These are phyloP conservation scores for Phalaenopsis equestris DNA, from an alignment of 106 monocot genomes.

Conservation along the genomic window DNA sequence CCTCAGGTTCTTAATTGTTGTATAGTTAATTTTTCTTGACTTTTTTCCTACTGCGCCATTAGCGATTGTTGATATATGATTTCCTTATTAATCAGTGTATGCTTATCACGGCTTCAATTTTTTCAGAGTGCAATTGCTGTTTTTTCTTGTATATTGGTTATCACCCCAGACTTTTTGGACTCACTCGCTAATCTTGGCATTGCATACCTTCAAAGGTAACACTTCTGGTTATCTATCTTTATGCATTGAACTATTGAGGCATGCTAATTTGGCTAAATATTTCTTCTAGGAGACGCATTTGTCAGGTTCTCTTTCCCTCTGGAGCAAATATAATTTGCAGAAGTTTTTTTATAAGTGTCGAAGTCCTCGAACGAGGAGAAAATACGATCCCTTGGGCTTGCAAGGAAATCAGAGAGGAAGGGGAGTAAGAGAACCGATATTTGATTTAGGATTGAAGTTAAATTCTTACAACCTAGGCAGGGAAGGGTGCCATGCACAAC, in stretches of 20 bases:
- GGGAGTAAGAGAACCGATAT: too few relatives aligned
- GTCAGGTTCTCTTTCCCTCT: not conserved
- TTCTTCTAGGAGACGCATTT: not conserved
- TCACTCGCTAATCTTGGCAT: slow-evolving; percentile 92
- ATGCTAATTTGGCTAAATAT: not conserved
- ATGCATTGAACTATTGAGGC: not conserved
- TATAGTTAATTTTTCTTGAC: not conserved
- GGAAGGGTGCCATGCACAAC: too few relatives aligned
- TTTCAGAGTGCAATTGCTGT: slow-evolving; percentile 86
- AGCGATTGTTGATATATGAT: not conserved
- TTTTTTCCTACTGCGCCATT: not conserved
- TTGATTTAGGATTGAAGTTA: too few relatives aligned
- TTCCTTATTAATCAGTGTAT: not conserved
- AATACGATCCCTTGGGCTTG: too few relatives aligned
- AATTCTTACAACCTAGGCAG: too few relatives aligned
- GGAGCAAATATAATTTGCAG: not conserved
- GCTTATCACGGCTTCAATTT: slow-evolving; percentile 12
- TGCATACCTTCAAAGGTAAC: slow-evolving; percentile 83
- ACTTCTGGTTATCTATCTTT: not conserved
- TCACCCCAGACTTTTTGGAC: slow-evolving; percentile 75
- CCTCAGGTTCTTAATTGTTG: slow-evolving; percentile 37
- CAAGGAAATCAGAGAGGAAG: too few relatives aligned
- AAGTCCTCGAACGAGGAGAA: too few relatives aligned
- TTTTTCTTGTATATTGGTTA: slow-evolving; percentile 59
- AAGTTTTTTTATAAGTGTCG: too few relatives aligned